These are phyloP conservation scores for Aspergillus flavus DNA, from an alignment of 2,329 filamentous ascomycete genomes.

Conservation along the genomic window DNA sequence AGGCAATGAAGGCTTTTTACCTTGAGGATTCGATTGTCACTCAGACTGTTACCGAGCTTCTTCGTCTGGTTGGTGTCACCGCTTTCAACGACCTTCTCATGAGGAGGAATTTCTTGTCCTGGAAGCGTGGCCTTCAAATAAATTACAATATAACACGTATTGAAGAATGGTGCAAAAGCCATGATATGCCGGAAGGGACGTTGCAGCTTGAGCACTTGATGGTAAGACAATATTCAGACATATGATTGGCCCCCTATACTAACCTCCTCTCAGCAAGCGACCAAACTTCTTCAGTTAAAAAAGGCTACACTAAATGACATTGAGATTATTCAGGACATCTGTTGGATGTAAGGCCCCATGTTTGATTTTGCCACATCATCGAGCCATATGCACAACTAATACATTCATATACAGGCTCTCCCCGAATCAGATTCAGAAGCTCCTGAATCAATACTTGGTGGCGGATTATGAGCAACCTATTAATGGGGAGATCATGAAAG, in stretches of 20 bases:
- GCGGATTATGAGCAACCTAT: constrained; percentile 99
- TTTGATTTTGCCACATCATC: not conserved
- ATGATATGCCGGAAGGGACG: constrained; percentile 98
- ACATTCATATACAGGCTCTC: constrained; percentile 67
- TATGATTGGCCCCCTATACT: constrained; percentile 8
- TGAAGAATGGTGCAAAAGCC: constrained; percentile 99
- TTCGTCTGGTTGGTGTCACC: constrained; percentile 91
- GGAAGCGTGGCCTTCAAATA: constrained; percentile 98
- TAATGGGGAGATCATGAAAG: constrained; percentile 99
- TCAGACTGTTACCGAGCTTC: constrained; percentile 90
- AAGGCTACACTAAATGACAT: constrained; percentile 99
- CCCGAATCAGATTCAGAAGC: constrained; percentile 98
- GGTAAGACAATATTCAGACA: constrained; percentile 55
- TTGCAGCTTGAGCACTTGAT: constrained; percentile 97
- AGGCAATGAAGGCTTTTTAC: constrained; percentile 98
- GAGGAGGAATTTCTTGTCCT: constrained; percentile 96
- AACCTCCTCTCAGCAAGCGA: constrained; percentile 71
- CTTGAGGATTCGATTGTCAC: constrained; percentile 94
- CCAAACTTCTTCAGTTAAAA: constrained; percentile 96
- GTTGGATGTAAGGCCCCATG: constrained; percentile 85
- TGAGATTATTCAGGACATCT: constrained; percentile 99
- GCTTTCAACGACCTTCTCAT: constrained; percentile 98
- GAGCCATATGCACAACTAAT: constrained; percentile 12
- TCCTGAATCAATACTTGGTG: constrained; percentile 97
- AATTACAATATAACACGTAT: constrained; percentile 99